These are phyloP conservation scores for Kodamaea restingae DNA, from an alignment of 805 yeast genomes.

Conservation along the genomic window DNA sequence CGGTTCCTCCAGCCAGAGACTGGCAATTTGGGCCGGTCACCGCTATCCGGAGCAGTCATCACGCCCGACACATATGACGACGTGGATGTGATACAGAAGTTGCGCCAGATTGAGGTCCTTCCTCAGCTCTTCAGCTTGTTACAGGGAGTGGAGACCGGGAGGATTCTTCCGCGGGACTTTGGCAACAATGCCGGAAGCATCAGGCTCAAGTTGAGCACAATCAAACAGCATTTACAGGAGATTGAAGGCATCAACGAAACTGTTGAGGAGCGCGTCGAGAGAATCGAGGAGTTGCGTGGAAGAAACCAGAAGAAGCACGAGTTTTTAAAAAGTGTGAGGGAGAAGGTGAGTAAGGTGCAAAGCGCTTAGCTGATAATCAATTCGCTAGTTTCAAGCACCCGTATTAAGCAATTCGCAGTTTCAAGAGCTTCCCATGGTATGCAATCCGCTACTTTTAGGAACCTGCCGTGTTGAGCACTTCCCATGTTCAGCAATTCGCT, in stretches of 20 bases:
- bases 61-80: conserved; percentile 8
- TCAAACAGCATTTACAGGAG: conserved; percentile 33
- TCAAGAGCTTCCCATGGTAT: too few species aligned
- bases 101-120: conserved; percentile 30
- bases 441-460: too few species aligned
- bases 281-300: conserved; percentile 29
- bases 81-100: conserved; percentile 17
- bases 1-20: not conserved
- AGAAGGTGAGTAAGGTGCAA: conserved; percentile 11
- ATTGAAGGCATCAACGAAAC: conserved; percentile 45
- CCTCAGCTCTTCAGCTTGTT: conserved; percentile 36
- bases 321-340: conserved; percentile 18
- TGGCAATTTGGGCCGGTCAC: not conserved
- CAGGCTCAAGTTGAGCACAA: conserved; percentile 35
- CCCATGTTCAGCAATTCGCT: too few species aligned
- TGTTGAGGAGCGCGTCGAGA: conserved; percentile 30
- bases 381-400: too few species aligned
- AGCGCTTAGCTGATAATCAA: not conserved
- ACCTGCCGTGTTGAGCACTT: too few species aligned
- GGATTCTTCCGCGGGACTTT: conserved; percentile 37
- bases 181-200: conserved; percentile 45
- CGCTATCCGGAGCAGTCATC: not conserved
- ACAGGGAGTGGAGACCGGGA: conserved; percentile 33
- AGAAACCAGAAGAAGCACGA: conserved; percentile 26
- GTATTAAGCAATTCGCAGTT: too few species aligned